Percentiles rank a stretch among this genome's conserved stretches.
phyloP scores from a whole-genome alignment of 306 rosid species.

The Acacia melanoxylon region DNA sequence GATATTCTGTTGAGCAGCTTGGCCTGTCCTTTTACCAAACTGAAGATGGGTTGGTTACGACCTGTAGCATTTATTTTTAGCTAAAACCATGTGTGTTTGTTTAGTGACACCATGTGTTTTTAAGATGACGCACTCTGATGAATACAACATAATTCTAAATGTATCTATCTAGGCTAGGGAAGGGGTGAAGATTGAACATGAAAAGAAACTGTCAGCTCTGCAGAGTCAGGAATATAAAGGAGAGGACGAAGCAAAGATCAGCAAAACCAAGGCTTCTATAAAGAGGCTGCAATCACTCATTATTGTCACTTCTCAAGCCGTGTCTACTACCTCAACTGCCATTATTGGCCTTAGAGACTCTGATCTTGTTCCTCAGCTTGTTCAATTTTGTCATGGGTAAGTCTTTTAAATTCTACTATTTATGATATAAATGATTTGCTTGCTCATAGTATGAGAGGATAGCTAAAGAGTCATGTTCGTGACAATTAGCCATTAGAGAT shows the following conservation, averaged over 20 bases:
- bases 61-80: slow-evolving; percentile 40
- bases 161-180: slow-evolving; percentile 73
- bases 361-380: slow-evolving; percentile 93
- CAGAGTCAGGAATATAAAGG: slow-evolving; percentile 96
- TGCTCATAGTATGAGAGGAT: not conserved
- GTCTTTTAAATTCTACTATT: slow-evolving; percentile 30
- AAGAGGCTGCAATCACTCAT: slow-evolving; percentile 83
- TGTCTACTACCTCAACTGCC: slow-evolving; percentile 86
- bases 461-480: slow-evolving; percentile 15
- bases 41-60: slow-evolving; percentile 11
- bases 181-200: slow-evolving; percentile 90
- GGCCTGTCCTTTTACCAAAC: slow-evolving; percentile 24
- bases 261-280: slow-evolving; percentile 90
- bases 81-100: slow-evolving; percentile 30
- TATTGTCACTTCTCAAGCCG: slow-evolving; percentile 93
- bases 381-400: slow-evolving; percentile 91
- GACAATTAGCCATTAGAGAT: not conserved
- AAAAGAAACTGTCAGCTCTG: slow-evolving; percentile 71
- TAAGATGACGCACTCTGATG: slow-evolving; percentile 36
- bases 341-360: slow-evolving; percentile 80
- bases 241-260: slow-evolving; percentile 80
- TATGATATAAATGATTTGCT: slow-evolving; percentile 11
- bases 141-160: slow-evolving; percentile 31
- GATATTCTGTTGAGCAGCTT: slow-evolving; percentile 24
- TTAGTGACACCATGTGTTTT: slow-evolving; percentile 32